Conservation (phyloP, 225 moss, liverwort and hornwort genomes). For the Climacium dendroides region DNA sequence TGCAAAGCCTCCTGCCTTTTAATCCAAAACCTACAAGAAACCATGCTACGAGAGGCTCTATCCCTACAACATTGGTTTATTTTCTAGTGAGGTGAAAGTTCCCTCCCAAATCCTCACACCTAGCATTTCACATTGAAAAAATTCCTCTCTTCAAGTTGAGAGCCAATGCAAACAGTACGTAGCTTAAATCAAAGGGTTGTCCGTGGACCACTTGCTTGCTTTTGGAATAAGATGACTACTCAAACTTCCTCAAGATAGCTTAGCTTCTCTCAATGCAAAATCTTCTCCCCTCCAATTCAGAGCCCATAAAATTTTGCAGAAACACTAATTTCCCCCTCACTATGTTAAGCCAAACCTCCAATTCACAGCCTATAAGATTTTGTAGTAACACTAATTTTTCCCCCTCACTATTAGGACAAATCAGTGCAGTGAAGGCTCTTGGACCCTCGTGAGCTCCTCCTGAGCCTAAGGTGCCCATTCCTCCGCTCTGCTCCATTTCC, state of each 20-base stretch:
- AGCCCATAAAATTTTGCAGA: too few relatives aligned
- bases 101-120: accelerated
- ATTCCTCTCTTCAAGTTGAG: accelerated
- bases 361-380: background rate
- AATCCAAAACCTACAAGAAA: background rate
- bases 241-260: background rate
- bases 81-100: background rate
- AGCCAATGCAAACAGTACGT: background rate
- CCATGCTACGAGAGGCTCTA: background rate
- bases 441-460: background rate
- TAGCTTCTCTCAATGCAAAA: background rate
- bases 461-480: background rate
- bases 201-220: too few relatives aligned
- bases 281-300: too few relatives aligned
- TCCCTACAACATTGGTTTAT: accelerated
- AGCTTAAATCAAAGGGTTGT: background rate
- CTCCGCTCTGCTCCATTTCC: background rate
- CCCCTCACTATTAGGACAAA: background rate
- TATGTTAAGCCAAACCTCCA: too few relatives aligned
- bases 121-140: background rate
- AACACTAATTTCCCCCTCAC: too few relatives aligned
- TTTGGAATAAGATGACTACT: background rate
- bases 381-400: background rate
- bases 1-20: background rate
- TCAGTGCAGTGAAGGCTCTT: background rate